A percentile compares a stretch with the other conserved stretches of the same genome.
Evolutionary conservation across 1,284 basidiomycete species (phyloP).

Genomic region (Garcileccinum viscosum): DNA sequence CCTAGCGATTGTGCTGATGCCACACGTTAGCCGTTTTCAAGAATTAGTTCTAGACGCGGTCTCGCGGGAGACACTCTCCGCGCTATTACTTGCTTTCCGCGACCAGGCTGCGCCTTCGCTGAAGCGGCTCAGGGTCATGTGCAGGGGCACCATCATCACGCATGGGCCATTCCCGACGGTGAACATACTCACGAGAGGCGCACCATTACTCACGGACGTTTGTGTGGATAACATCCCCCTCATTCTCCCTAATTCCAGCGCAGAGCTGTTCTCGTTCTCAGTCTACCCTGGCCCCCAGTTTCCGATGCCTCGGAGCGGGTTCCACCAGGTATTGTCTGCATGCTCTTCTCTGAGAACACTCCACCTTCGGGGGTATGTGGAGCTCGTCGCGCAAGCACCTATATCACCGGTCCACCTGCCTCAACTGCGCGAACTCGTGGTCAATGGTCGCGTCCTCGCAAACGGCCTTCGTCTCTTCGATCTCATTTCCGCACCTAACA

Average conservation of each 20-base stretch:
- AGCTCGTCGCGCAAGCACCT: conserved; percentile 28
- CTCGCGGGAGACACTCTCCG: conserved; percentile 37
- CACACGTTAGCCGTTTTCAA: conserved; percentile 37
- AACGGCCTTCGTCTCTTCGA: conserved; percentile 40
- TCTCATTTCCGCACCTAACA: conserved; percentile 38
- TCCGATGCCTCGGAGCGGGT: conserved; percentile 33
- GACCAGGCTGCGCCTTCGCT: conserved; percentile 35
- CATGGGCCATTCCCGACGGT: conserved; percentile 34
- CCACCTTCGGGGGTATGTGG: conserved; percentile 40
- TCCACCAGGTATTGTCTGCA: conserved; percentile 26
- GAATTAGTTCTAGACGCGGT: conserved; percentile 38
- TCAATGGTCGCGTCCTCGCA: conserved; percentile 37
- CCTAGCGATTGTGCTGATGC: conserved; percentile 32
- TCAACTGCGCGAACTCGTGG: conserved; percentile 36
- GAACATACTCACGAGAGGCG: conserved; percentile 35
- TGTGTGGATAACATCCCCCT: conserved; percentile 39
- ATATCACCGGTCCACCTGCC: conserved; percentile 30
- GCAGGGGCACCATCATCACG: conserved; percentile 37
- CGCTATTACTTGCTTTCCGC: conserved; percentile 30
- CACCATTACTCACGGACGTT: conserved; percentile 37
- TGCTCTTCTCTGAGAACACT: conserved; percentile 32
- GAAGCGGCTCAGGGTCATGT: conserved; percentile 36
- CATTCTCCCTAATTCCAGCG: conserved; percentile 24
- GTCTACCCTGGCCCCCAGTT: conserved; percentile 40
- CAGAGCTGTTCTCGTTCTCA: conserved; percentile 35